Base-by-base conservation (phyloP, 768 basidiomycete species). In the Kondoa malvinella region DNA sequence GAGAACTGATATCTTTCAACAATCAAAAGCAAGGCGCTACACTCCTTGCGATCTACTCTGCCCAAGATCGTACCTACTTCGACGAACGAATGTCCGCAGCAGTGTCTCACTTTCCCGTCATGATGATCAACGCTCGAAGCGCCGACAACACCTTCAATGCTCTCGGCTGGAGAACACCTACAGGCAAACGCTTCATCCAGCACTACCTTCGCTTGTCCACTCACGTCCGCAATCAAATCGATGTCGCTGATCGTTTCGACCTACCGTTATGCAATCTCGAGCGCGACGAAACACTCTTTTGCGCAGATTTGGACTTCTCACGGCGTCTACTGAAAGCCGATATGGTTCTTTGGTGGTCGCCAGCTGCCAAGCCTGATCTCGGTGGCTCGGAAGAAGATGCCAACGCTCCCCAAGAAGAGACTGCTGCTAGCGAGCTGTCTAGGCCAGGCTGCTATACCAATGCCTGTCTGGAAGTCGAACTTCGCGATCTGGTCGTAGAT, bases 321-420 rank as follows among this genome's bases (percentile, higher is more conserved):
- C 85, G 94, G 3, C 84, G 88, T 56, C 78, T 97, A 65, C 79
- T 86, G 32, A 85, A 86, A 60, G 89, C 96, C 70, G 95, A 97
- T 73, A 85, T 89, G 74, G 81, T 96, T 1, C 80, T 99, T 1
- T 99, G 95, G 95, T 99, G 95, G 95, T 94, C 95, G 8, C 82
- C 87, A 1, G 84, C 86, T 2, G 85, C 89, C 32, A 83, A 83
- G 25, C 92, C 95, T 1, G 95, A 99, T 78, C 81, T 97, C 0
- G 95, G 95, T 34, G 95, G 95, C 2, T 82, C 86, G 63, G 92
- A 99, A 75, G 85, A 89, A 60, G 94, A 97, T 76, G 82, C 82
- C 65, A 81, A 86, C 59, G 83, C 85, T 0, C 78, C 81, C 0
- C 70, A 72, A 27, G 69, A 72, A 21, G 91, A 92, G 57, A 78